Conservation (phyloP, 139 green algal species). For the Micractinium conductrix region DNA sequence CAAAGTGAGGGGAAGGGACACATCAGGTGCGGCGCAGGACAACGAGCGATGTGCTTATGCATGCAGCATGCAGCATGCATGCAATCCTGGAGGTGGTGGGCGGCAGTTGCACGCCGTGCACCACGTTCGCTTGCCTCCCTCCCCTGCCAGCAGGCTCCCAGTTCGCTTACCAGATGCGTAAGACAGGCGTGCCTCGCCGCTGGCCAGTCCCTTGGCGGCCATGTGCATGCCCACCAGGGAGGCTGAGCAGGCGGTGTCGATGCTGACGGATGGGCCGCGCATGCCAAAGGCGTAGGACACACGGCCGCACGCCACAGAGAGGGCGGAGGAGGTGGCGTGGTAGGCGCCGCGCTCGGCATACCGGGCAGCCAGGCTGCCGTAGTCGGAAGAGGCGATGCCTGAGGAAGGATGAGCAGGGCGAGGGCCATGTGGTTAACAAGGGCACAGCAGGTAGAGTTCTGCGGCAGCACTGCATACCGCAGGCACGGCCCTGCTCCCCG, state of each 20-base stretch:
- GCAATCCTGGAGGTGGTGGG: not conserved
- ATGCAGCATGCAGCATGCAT: not conserved
- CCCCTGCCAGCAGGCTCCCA: not conserved
- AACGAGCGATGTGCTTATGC: too few species aligned
- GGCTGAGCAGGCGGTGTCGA: conserved; percentile 84
- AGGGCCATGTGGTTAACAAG: too few species aligned
- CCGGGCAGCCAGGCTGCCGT: conserved; percentile 63
- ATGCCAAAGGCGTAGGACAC: conserved; percentile 78
- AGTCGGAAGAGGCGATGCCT: conserved; percentile 78
- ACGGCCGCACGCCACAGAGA: conserved; percentile 69
- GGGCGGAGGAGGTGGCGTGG: conserved; percentile 72
- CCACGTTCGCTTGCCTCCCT: not conserved
- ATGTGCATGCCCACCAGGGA: conserved; percentile 68
- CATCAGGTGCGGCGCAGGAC: too few species aligned
- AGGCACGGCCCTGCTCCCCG: too few species aligned
- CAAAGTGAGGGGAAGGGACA: not conserved
- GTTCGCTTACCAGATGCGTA: conserved; percentile 31
- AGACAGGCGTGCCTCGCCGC: conserved; percentile 16
- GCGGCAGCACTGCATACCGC: too few species aligned
- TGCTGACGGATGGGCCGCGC: conserved; percentile 71
- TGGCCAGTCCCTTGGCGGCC: conserved; percentile 40
- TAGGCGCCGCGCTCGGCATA: conserved; percentile 55
- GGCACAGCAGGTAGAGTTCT: too few species aligned
- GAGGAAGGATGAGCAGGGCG: conserved; percentile 39
- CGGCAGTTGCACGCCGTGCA: not conserved